Percentiles rank a stretch among this genome's conserved stretches.
These are phyloP conservation scores for Crithidia bombi DNA, from an alignment of 208 protist species.

Conservation along the genomic window DNA sequence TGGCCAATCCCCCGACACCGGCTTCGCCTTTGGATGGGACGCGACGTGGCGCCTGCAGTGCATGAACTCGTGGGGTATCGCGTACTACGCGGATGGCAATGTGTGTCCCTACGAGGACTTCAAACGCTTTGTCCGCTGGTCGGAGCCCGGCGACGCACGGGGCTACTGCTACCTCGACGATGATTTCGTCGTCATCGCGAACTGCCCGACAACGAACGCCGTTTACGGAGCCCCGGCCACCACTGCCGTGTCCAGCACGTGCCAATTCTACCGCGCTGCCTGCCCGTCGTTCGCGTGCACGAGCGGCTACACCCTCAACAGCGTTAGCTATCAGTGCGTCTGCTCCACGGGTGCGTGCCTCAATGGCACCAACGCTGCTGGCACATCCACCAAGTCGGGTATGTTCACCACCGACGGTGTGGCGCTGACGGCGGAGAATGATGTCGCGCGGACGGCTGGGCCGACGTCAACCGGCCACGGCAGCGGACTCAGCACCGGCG, in stretches of 20 bases:
- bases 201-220: conserved; percentile 38
- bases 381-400: neutral
- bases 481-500: conserved; percentile 26
- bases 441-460: neutral
- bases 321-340: conserved; percentile 31
- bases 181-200: conserved; percentile 25
- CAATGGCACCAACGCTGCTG: neutral
- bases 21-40: conserved; percentile 45
- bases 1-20: conserved; percentile 44
- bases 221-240: conserved; percentile 19
- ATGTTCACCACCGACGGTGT: neutral
- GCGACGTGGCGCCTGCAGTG: conserved; percentile 48
- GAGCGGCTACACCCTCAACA: conserved; percentile 36
- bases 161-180: conserved; percentile 65
- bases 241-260: conserved; percentile 26
- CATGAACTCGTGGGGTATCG: conserved; percentile 40
- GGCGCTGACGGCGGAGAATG: conserved; percentile 19
- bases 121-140: conserved; percentile 44
- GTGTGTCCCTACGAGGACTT: conserved; percentile 62
- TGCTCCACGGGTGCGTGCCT: conserved; percentile 28
- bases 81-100: conserved; percentile 51
- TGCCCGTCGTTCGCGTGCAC: conserved; percentile 35
- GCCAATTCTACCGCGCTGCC: conserved; percentile 36
- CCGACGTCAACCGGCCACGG: neutral
- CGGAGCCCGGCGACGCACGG: conserved; percentile 38